These are phyloP conservation scores for Populus simonii DNA, from an alignment of 345 rosid species.

Conservation along the genomic window DNA sequence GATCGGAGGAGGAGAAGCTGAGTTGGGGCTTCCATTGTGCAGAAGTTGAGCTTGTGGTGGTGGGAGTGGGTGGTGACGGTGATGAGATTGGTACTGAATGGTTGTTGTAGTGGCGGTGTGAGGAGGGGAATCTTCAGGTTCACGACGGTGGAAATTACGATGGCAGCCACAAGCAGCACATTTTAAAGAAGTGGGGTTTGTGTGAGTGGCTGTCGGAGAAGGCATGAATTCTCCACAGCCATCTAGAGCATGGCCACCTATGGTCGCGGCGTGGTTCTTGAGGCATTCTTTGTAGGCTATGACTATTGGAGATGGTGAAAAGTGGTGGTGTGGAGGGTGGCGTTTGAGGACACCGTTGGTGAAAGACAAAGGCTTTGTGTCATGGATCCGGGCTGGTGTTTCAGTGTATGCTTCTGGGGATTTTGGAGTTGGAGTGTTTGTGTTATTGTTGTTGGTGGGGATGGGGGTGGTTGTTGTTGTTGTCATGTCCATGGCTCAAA, in stretches of 20 bases:
- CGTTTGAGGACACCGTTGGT: conserved; percentile 34
- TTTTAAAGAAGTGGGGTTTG: conserved; percentile 23
- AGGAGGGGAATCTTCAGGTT: conserved; percentile 22
- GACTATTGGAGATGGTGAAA: background rate
- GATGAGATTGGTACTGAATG: conserved; percentile 37
- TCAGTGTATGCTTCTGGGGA: conserved; percentile 28
- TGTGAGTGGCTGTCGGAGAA: conserved; percentile 19
- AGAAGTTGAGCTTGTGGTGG: conserved; percentile 12
- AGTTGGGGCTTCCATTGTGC: conserved; percentile 20
- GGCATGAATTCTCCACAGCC: conserved; percentile 35
- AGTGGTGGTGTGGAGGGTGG: conserved; percentile 9
- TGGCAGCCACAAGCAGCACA: conserved; percentile 35
- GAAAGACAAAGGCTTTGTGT: conserved; percentile 18
- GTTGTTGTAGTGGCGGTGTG: conserved; percentile 12
- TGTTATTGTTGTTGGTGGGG: background rate
- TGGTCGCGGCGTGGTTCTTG: conserved; percentile 25
- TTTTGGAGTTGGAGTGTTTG: conserved; percentile 15
- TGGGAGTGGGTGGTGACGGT: conserved; percentile 31
- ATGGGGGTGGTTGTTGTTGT: conserved; percentile 2
- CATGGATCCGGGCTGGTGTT: conserved; percentile 23
- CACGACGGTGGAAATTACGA: conserved; percentile 35
- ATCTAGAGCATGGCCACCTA: conserved; percentile 29
- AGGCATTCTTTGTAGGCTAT: conserved; percentile 27
- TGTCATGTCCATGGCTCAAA: conserved; percentile 27
- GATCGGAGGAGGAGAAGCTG: conserved; percentile 35